Evolutionary conservation across 495 filamentous ascomycete genomes (phyloP).

Genomic region (Podospora pseudocomata): DNA sequence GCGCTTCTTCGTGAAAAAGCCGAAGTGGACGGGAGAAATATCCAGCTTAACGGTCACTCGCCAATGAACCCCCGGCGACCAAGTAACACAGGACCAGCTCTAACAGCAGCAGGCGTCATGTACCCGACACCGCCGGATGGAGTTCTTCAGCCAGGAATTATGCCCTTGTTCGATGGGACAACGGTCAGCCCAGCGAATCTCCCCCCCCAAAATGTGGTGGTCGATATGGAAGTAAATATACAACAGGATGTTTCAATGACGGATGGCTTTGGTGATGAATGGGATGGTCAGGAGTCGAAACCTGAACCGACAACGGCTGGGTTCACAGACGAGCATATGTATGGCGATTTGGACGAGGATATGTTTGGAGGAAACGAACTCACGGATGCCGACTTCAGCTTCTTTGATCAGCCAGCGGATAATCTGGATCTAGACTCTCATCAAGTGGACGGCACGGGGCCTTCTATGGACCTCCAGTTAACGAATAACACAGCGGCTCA

Average conservation of each 20-base stretch:
- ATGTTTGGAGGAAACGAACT: constrained; percentile 79
- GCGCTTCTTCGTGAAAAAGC: constrained; percentile 42
- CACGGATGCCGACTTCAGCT: constrained; percentile 86
- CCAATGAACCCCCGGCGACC: constrained; percentile 46
- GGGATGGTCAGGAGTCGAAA: constrained; percentile 37
- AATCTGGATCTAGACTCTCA: constrained; percentile 37
- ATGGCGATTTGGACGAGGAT: constrained; percentile 66
- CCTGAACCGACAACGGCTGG: constrained; percentile 35
- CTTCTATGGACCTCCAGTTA: constrained; percentile 14
- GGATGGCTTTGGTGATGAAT: constrained; percentile 32
- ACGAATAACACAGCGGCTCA: constrained; percentile 15
- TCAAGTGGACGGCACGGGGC: constrained; percentile 16
- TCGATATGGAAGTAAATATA: constrained; percentile 30
- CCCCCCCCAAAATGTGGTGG: constrained; percentile 16
- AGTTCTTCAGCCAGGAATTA: constrained; percentile 45
- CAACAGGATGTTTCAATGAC: constrained; percentile 15
- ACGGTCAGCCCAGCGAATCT: constrained; percentile 47
- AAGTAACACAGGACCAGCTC: constrained; percentile 49
- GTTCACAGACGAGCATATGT: constrained; percentile 58
- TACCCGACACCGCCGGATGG: constrained; percentile 89
- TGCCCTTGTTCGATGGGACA: constrained; percentile 49
- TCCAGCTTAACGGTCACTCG: constrained; percentile 36
- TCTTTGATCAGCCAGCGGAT: constrained; percentile 63
- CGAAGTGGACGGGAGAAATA: constrained; percentile 36
- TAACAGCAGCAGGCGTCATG: constrained; percentile 56